Base-by-base conservation (phyloP, 2,329 filamentous ascomycete genomes). In the Talaromyces sp. region DNA sequence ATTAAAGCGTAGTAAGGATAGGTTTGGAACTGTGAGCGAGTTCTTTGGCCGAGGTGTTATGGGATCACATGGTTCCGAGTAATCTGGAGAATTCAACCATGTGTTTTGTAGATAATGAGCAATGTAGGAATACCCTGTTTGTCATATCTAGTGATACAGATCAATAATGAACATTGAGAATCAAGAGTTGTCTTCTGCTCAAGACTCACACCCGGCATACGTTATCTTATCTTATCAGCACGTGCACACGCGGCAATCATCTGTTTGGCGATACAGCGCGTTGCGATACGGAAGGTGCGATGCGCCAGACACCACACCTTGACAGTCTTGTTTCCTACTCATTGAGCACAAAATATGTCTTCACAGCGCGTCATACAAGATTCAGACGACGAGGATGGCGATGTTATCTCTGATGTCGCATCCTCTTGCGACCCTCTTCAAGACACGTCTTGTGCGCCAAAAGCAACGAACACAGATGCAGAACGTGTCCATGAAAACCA, bases 41-140 rank as follows among this genome's bases (percentile, higher is more conserved):
- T 99, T 94, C 84, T 97, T 96, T 79, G 93, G 92, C 0, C 80
- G 92, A 58, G 93, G 94, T 1, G 91, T 97, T 3, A 96, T 97
- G 91, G 83, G 68, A 53, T 64, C 72, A 22, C 70, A 73, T 58
- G 67, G 61, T 59, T 70, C 67, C 66, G 72, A 74, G 48, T 65
- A 61, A 63, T 21, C n/a, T 6, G 40, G 41, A 46, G 6, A n/a
- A 15, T 36, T 22, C 6, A 28, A 9, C n/a, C 15, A 17, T 9
- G 13, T 52, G 5, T 36, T 22, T 17, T 39, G 22, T 36, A 28
- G 48, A 52, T 37, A 37, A 19, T 52, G 15, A 33, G n/a, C 28
- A 39, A 52, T 52, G 31, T 52, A 52, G 19, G 9, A 52, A 52
- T 37, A 37, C 22, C 35, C 31, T 21, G 13, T n/a, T 52, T 52